Evolutionary conservation across 169 alveolate genomes (phyloP).

Genomic region (Perkinsus chesapeaki): DNA sequence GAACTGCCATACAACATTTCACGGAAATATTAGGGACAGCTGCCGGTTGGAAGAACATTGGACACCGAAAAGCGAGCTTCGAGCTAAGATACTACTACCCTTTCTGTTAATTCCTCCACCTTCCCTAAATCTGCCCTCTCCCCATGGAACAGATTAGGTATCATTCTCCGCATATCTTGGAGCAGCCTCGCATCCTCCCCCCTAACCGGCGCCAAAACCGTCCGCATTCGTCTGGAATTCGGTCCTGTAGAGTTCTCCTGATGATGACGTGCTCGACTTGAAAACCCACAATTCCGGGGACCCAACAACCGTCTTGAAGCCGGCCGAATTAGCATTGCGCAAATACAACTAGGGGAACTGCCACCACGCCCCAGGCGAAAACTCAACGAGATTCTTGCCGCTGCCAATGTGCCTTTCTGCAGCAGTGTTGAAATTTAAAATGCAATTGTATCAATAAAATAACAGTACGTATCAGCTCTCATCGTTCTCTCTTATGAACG

Average conservation of each 20-base stretch:
- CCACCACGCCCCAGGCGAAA: no score
- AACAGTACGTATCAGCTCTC: not conserved
- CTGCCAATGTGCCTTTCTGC: no score
- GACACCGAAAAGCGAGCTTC: no score
- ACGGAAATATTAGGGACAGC: no score
- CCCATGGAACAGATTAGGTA: not conserved
- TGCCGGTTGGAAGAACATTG: no score
- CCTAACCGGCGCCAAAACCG: not conserved
- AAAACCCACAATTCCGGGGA: no score
- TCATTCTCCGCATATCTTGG: not conserved
- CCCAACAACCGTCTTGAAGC: no score
- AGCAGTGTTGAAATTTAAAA: not conserved
- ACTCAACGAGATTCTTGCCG: no score
- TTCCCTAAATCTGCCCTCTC: not conserved
- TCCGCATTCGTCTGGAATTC: not conserved
- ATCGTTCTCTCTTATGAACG: not conserved
- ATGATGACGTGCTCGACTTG: not conserved
- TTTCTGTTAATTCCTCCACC: not conserved
- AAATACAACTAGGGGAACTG: no score
- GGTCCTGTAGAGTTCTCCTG: not conserved
- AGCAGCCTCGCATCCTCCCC: not conserved
- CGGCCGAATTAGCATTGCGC: no score
- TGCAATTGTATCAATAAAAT: not conserved
- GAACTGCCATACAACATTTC: no score
- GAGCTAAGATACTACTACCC: no score